Base-by-base conservation (phyloP, 208 protist species). In the Kentomonas sorsogonicus region DNA sequence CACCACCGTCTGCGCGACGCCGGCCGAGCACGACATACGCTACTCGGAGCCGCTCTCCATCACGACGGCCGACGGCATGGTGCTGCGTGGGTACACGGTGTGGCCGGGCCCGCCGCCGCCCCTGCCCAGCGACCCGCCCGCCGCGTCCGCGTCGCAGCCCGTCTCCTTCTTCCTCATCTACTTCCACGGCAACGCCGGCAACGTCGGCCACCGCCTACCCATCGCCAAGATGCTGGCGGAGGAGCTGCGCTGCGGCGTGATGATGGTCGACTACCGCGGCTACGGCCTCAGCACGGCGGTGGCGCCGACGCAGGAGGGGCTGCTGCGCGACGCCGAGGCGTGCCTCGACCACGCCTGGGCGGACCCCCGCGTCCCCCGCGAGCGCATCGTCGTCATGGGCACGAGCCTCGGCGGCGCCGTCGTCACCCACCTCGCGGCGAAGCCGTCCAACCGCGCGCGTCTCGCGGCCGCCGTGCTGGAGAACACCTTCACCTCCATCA, bases 121-220 rank as follows among this genome's bases (percentile, higher is more conserved):
- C 44, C 39, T 51, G 23, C 16, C 44, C 29, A 40, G 53, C 45
- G 23, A 27, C 15, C 16, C 16, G n/a, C 33, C 39, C 30, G 52
- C 20, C 40, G 16, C 22, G 18, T 9, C 15, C 29, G 29, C 53
- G n/a, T 5, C 29, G 51, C 11, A 34, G 23, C 29, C 23, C 40
- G 50, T 40, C 33, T 60, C 59, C 4, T 86, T 84, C 62, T 68
- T 75, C 34, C 67, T 96, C 44, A 66, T 96, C 15, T 94, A 94
- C 71, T 97, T 95, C 56, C 89, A 97, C 60, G 92, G 92, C 38
- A 95, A 97, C 47, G 86, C 92, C 1, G 89, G 92, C 25, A 97
- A 97, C 65, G 87, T 93, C 10, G 88, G 88, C 22, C 87, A 97
- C 60, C 77, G 89, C 34, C 73, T 97, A 10, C 72, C 67, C 1